phyloP scores from a whole-genome alignment of 495 filamentous ascomycete genomes.

The Wilcoxina mikolae region DNA sequence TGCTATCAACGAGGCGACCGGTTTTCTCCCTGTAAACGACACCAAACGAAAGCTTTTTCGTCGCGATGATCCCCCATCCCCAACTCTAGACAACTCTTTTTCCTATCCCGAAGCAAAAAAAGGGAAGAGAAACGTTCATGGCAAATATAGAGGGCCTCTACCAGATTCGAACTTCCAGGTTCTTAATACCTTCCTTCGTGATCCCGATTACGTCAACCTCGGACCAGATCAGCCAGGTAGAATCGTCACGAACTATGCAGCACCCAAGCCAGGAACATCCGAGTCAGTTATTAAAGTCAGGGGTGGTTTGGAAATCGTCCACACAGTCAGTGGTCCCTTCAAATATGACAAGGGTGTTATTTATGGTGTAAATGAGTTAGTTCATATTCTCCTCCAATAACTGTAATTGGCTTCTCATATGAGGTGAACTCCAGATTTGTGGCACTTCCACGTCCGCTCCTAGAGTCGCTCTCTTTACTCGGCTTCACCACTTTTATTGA shows the following conservation, averaged over 20 bases:
- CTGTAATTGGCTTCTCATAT: background rate
- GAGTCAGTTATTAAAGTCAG: background rate
- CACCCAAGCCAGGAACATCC: background rate
- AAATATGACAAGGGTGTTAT: constrained; percentile 1
- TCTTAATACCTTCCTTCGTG: background rate
- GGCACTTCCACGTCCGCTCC: background rate
- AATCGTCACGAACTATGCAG: background rate
- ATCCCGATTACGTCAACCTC: background rate
- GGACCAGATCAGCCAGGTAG: background rate
- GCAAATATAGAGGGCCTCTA: background rate
- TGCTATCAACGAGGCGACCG: background rate
- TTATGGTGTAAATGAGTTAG: background rate
- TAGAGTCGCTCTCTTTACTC: background rate
- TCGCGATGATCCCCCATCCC: too few relatives aligned
- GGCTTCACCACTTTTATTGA: background rate
- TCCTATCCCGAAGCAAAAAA: background rate
- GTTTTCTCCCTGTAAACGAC: background rate
- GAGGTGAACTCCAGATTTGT: background rate
- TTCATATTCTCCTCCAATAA: background rate
- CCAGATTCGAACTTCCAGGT: background rate
- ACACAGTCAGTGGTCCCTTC: background rate
- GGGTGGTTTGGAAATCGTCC: background rate
- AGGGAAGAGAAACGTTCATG: background rate
- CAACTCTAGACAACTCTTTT: too few relatives aligned
- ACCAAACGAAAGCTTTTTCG: too few relatives aligned